Conservation (phyloP, 2,329 filamentous ascomycete genomes). For the Dactylellina haptotyla region DNA sequence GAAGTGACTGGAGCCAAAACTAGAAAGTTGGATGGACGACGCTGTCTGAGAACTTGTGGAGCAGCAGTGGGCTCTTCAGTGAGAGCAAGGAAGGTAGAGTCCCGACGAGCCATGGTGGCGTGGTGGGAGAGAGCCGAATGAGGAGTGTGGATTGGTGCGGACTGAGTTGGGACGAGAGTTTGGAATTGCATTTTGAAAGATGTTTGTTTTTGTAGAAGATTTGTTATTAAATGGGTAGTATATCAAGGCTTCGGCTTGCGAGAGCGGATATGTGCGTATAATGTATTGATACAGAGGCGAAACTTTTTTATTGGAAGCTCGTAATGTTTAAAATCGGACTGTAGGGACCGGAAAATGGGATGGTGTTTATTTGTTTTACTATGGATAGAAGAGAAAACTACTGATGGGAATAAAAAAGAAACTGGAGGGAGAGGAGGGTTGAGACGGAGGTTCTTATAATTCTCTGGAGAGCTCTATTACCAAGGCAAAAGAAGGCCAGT, state of each 20-base stretch:
- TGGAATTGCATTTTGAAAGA: constrained; percentile 54
- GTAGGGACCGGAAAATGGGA: constrained; percentile 33
- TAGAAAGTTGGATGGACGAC: constrained; percentile 65
- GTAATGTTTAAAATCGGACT: constrained; percentile 45
- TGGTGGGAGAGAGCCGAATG: constrained; percentile 52
- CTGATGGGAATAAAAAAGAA: constrained; percentile 29
- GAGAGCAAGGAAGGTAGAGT: constrained; percentile 53
- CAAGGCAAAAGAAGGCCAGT: constrained; percentile 11
- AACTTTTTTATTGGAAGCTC: constrained; percentile 31
- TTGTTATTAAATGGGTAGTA: background rate
- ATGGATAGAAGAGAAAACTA: constrained; percentile 17
- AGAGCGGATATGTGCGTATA: constrained; percentile 50
- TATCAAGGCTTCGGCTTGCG: constrained; percentile 43
- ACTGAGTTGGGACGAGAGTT: constrained; percentile 49
- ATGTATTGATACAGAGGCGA: constrained; percentile 15
- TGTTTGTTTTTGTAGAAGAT: constrained; percentile 16
- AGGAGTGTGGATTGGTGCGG: constrained; percentile 53
- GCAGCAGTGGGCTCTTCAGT: constrained; percentile 49
- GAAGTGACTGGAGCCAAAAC: constrained; percentile 71
- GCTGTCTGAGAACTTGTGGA: constrained; percentile 51
- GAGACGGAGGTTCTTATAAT: constrained; percentile 58
- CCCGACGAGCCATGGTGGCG: constrained; percentile 40
- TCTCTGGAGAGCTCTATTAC: constrained; percentile 32
- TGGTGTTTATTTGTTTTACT: constrained; percentile 8
- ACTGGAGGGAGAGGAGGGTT: constrained; percentile 36